Evolutionary conservation across 2,329 filamentous ascomycete genomes (phyloP).

Genomic region (Helicocarpus griseus): DNA sequence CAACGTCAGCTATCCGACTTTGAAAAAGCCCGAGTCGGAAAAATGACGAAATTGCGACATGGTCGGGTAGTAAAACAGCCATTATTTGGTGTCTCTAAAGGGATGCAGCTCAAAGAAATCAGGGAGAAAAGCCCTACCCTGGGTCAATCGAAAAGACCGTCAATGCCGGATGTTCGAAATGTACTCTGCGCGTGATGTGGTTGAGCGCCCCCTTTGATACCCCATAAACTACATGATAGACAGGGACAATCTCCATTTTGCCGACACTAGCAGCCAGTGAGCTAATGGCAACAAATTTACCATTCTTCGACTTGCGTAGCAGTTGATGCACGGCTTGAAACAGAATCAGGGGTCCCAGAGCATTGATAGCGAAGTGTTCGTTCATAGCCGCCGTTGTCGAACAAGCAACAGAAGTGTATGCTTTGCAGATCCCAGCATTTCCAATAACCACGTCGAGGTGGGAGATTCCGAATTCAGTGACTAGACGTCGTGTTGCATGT

Average conservation of each 20-base stretch:
- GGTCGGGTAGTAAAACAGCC: not conserved
- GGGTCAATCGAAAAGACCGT: constrained; percentile 15
- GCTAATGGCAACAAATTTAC: constrained; percentile 33
- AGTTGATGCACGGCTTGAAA: constrained; percentile 38
- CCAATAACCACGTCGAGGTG: constrained; percentile 44
- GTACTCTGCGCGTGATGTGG: constrained; percentile 27
- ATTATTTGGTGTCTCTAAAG: too few species aligned
- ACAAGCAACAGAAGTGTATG: constrained; percentile 11
- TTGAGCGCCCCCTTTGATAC: constrained; percentile 35
- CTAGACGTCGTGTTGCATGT: constrained; percentile 24
- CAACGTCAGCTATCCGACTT: too few species aligned
- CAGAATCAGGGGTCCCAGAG: constrained; percentile 30
- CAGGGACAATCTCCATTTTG: constrained; percentile 10
- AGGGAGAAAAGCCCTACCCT: constrained; percentile 4
- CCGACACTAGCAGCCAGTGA: constrained; percentile 18
- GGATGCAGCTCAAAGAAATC: not conserved
- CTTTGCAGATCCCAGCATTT: constrained; percentile 38
- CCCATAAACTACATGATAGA: constrained; percentile 34
- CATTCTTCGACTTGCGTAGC: constrained; percentile 22
- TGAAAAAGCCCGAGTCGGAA: too few species aligned
- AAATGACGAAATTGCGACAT: too few species aligned
- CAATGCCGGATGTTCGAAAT: constrained; percentile 25
- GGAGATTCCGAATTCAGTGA: constrained; percentile 25
- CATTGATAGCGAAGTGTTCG: constrained; percentile 25
- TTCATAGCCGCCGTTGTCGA: constrained; percentile 13